Base-by-base conservation (phyloP, 495 filamentous ascomycete species). In the Barbatosphaeria neglecta region DNA sequence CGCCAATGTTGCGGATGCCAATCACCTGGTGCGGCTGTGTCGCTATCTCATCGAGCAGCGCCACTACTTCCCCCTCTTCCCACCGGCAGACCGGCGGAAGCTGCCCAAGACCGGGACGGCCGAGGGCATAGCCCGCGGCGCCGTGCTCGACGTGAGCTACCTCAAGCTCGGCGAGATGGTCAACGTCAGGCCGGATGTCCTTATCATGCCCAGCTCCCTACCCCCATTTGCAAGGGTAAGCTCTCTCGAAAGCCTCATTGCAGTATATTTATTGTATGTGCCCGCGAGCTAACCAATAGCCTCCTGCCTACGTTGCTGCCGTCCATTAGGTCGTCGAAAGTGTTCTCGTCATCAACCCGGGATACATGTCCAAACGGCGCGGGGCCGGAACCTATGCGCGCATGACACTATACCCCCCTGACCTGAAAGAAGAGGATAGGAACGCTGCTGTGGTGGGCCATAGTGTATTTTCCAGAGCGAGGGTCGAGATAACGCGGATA, bases 251-350 rank as follows among this genome's bases (percentile, higher is more conserved):
- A n/a, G n/a, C n/a, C n/a, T n/a, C n/a, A n/a, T n/a, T n/a, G n/a
- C n/a, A n/a, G n/a, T n/a, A n/a, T n/a, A n/a, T n/a, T n/a, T n/a
- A n/a, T n/a, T n/a, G n/a, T n/a, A n/a, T n/a, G n/a, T n/a, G n/a
- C n/a, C n/a, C n/a, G n/a, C n/a, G n/a, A n/a, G n/a, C n/a, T n/a
- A n/a, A n/a, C n/a, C n/a, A n/a, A n/a, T n/a, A n/a, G n/a, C n/a
- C n/a, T n/a, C n/a, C n/a, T n/a, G n/a, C n/a, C n/a, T n/a, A n/a
- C n/a, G n/a, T n/a, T n/a, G n/a, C n/a, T n/a, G n/a, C n/a, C n/a
- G n/a, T n/a, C n/a, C n/a, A n/a, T n/a, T n/a, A 90, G 86, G 86
- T 93, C 7, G 78, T 95, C 8, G 84, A 95, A 51, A 84, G 78
- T 50, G 86, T 94, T 3, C 64, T 92, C 0, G 82, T 86, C 6